Evolutionary conservation across 495 filamentous ascomycete species (phyloP), one percentile per base, ranked within the genome.

Genomic region (Lasiosphaeria hispida): DNA sequence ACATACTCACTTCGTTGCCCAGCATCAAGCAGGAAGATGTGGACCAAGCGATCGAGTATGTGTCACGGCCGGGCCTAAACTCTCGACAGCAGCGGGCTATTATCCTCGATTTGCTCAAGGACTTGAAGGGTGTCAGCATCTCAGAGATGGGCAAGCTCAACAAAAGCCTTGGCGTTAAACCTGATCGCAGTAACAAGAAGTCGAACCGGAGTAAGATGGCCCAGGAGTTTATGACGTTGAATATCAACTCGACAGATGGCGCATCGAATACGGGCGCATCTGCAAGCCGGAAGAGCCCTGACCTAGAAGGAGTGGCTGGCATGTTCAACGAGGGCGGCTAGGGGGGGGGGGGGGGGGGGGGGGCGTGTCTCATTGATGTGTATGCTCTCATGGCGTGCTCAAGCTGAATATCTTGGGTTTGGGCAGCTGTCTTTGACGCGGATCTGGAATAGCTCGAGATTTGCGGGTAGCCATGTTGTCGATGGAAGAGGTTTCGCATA

Each of bases 111-210:
- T 77, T 99, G 7, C 76, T 99, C 11, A 86, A 92, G 58, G 86
- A 90, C 39, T 72, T 97, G 11, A 84, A 95, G 48, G 92, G 94
- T 3, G 84, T 96, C 4, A 92, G 91, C 60, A 89, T 99, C 53
- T 87, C 91, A 15, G 94, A 97, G 71, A 87, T 92, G 76, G 94
- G 94, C 38, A 93, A 91, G 72, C 82, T 97, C 13, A 73, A 53
- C 35, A 80, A 80, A 66, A 74, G 70, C 48, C 56, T 69, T 7
- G 70, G 67, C 41, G 34, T 55, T 23, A 39, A 40, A 42, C 41
- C 42, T 53, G 42, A 58, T 34, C n/a, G 39, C 13, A 36, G 50
- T 15, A 53, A 42, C 42, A 78, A 71, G 55, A 71, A 72, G 56
- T 61, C 74, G 33, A 55, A 58, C 4, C 65, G 81, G 17, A 83